Base-by-base conservation (phyloP, 1,284 basidiomycete species). In the Phaffia rhodozyma region DNA sequence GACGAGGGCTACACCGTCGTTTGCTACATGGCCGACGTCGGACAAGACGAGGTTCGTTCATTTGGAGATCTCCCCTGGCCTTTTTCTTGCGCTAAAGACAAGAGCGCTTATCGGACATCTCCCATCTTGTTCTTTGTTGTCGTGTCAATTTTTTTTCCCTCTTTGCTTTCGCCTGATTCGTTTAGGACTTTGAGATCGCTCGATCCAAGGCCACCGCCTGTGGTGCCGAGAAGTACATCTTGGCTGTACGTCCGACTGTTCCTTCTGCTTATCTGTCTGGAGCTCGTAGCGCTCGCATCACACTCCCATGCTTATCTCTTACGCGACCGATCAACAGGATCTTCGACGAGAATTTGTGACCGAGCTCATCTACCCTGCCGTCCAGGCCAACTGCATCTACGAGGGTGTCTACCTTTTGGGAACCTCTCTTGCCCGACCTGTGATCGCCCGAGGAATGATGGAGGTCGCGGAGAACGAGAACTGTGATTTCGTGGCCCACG, bases 361-460 rank as follows among this genome's bases (percentile, higher is more conserved):
- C 64, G 88, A 97, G 76, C 84, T 98, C 71, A 97, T 99, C 75
- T 97, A 94, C 79, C 91, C 94, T 56, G 93, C 94, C 61, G 85
- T 99, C 32, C 94, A 99, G 79, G 91, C 91, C 68, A 99, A 99
- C 78, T 91, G 89, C 78, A 97, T 98, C 78, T 99, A 99, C 79
- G 96, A 99, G 81, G 91, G 91, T 72, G 90, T 98, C 63, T 99
- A 98, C 79, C 87, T 98, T 53, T 86, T 98, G 66, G 96, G 94
- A 56, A 98, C 96, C 49, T 97, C 94, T 34, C 86, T 98, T 62
- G 94, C 94, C 63, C 90, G 94, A 60, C 94, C 94, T 48, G 94
- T 99, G 72, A 99, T 98, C 74, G 93, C 96, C 65, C 92, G 94
- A 68, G 94, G 92, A 60, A 98, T 99, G 96, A 98, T 99, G 70